phyloP scores from a whole-genome alignment of 805 yeast genomes.

The Candida lessepsii region DNA sequence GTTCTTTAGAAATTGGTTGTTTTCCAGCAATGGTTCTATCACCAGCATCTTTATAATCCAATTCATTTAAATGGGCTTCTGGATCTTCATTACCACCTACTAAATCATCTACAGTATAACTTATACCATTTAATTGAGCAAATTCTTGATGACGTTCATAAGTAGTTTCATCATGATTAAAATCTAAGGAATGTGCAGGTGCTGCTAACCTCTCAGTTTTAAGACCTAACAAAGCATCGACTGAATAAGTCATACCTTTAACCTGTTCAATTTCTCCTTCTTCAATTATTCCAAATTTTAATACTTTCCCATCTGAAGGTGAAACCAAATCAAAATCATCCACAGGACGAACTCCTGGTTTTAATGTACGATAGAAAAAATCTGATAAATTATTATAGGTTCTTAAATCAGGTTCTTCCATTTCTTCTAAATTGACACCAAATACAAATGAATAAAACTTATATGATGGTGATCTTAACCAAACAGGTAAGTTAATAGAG shows the following conservation, averaged over 20 bases:
- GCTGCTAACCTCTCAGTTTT: conserved; percentile 50
- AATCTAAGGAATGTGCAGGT: conserved; percentile 49
- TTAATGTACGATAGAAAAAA: conserved; percentile 82
- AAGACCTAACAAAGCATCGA: conserved; percentile 83
- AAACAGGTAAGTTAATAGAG: conserved; percentile 76
- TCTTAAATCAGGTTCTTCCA: conserved; percentile 75
- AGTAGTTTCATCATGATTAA: conserved; percentile 41
- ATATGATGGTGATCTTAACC: conserved; percentile 84
- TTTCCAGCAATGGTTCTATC: conserved; percentile 51
- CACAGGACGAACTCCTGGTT: conserved; percentile 77
- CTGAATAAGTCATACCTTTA: conserved; percentile 90
- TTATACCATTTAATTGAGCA: conserved; percentile 74
- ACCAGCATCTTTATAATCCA: conserved; percentile 62
- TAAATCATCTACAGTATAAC: conserved; percentile 66
- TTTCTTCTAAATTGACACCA: conserved; percentile 87
- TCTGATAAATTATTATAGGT: conserved; percentile 81
- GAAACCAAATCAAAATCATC: conserved; percentile 66
- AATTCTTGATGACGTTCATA: conserved; percentile 64
- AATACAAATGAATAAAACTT: conserved; percentile 73
- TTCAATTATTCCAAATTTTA: conserved; percentile 77
- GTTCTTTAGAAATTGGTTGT: conserved; percentile 33
- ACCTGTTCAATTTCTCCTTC: conserved; percentile 94
- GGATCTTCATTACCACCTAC: conserved; percentile 48
- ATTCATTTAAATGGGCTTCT: conserved; percentile 42
- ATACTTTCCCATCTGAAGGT: conserved; percentile 91